Conservation (phyloP, 2,329 filamentous ascomycete genomes). For the Pseudomassariella vexata region DNA sequence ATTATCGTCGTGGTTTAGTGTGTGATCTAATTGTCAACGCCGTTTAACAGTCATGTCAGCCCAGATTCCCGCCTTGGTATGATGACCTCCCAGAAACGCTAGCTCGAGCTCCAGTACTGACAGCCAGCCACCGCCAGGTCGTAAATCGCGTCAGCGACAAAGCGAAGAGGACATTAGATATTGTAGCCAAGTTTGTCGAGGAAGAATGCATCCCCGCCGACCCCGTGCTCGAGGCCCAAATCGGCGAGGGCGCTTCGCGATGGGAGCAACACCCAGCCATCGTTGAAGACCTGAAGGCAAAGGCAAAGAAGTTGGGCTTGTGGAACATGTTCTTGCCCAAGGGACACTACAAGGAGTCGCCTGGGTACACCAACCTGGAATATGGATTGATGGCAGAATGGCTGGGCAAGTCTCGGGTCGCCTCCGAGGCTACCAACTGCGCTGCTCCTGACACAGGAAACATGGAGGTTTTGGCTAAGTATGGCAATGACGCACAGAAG, state of each 20-base stretch:
- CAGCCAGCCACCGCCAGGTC: too few species aligned
- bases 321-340: slow-evolving; percentile 99
- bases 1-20: background rate
- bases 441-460: slow-evolving; percentile 89
- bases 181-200: slow-evolving; percentile 93
- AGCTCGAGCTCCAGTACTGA: too few species aligned
- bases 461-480: slow-evolving; percentile 93
- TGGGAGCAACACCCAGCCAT: slow-evolving; percentile 76
- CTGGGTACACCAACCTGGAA: slow-evolving; percentile 91
- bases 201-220: slow-evolving; percentile 91
- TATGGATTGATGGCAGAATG: slow-evolving; percentile 98
- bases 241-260: slow-evolving; percentile 68
- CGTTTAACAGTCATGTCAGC: slow-evolving; percentile 19
- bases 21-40: background rate
- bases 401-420: slow-evolving; percentile 77
- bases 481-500: slow-evolving; percentile 82
- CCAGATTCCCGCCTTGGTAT: slow-evolving; percentile 24
- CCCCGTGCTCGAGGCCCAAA: slow-evolving; percentile 70
- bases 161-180: slow-evolving; percentile 77
- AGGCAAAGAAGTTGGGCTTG: slow-evolving; percentile 75
- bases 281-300: slow-evolving; percentile 83
- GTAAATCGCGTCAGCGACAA: slow-evolving; percentile 67
- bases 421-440: slow-evolving; percentile 85
- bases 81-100: too few species aligned
- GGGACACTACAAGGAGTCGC: slow-evolving; percentile 91